phyloP scores from a whole-genome alignment of 2,329 filamentous ascomycete genomes.

The Alternaria metachromatica region DNA sequence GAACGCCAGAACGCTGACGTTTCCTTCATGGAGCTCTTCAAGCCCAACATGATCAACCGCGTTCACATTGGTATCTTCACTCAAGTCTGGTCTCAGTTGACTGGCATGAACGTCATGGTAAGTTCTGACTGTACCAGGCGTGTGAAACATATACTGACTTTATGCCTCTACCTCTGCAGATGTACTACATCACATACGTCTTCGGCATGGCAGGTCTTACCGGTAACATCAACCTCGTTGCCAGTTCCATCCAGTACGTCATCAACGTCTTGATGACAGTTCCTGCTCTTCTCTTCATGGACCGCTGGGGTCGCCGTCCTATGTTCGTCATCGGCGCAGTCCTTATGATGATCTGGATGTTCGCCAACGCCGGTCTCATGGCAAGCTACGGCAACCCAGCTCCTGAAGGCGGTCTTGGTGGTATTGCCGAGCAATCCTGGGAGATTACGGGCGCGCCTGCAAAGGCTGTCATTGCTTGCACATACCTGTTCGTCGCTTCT shows the following conservation, averaged over 20 bases:
- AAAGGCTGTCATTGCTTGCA: conserved; percentile 68
- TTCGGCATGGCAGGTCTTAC: conserved; percentile 75
- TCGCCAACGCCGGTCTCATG: conserved; percentile 68
- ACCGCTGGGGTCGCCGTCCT: conserved; percentile 75
- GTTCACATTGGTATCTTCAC: conserved; percentile 74
- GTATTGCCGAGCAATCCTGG: conserved; percentile 52
- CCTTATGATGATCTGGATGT: conserved; percentile 69
- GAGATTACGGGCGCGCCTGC: conserved; percentile 49
- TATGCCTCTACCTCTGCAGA: background rate
- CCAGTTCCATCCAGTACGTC: conserved; percentile 75
- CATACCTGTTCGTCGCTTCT: conserved; percentile 74
- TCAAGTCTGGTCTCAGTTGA: conserved; percentile 78
- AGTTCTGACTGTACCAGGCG: background rate
- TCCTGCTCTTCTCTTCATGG: conserved; percentile 76
- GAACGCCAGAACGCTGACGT: conserved; percentile 74
- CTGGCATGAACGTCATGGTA: conserved; percentile 74
- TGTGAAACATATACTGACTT: background rate
- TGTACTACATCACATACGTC: conserved; percentile 59
- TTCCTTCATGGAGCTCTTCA: conserved; percentile 74
- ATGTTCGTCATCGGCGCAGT: conserved; percentile 70
- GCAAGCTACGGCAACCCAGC: conserved; percentile 62
- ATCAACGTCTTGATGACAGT: conserved; percentile 84
- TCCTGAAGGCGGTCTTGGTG: conserved; percentile 49
- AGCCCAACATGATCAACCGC: conserved; percentile 75
- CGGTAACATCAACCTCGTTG: conserved; percentile 65